Evolutionary conservation across 2,329 filamentous ascomycete species (phyloP), one percentile per base, ranked within the genome.

Genomic region (Hypoxylon sp.): DNA sequence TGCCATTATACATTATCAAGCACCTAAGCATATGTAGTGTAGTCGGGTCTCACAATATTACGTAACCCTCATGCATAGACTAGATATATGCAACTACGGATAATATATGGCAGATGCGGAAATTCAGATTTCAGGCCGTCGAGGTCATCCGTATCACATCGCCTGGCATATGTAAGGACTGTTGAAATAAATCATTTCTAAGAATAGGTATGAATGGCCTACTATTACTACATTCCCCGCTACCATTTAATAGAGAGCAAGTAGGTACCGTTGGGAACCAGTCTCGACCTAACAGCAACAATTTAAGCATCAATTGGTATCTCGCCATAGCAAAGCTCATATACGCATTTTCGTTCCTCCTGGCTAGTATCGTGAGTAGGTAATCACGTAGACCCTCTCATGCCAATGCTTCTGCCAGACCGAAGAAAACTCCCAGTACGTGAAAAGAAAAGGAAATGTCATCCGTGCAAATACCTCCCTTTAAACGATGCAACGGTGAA

Each of bases 231-330:
- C 51, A 24, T 54, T 36, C 24, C 18, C 16, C 33, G 28, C 33
- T 22, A 46, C 46, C 28, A 46, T 28, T 9, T 50, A 18, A 26
- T 18, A 18, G 7, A 36, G 30, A 36, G 14, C 28, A 26, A 36
- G 6, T 46, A 61, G 6, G 38, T 48, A 42, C 50, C 42, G 9
- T 26, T n/a, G 46, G 32, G 24, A 11, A 28, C 44, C 57, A 62
- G 48, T 30, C 53, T 52, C 20, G n/a, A 22, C 24, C 9, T 51
- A 48, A 32, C 12, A 59, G 36, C 48, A 55, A 55, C 45, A 44
- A 56, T 59, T 53, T 59, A 45, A 52, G 38, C 40, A 44, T 61
- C 49, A 61, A 59, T 61, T 68, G 66, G 63, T 68, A 66, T 66
- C 63, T 66, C 48, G 16, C 22, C 36, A 4, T 33, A 57, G 36